Evolutionary conservation across 2,329 filamentous ascomycete genomes (phyloP).

Genomic region (Hypoxylon sp.): DNA sequence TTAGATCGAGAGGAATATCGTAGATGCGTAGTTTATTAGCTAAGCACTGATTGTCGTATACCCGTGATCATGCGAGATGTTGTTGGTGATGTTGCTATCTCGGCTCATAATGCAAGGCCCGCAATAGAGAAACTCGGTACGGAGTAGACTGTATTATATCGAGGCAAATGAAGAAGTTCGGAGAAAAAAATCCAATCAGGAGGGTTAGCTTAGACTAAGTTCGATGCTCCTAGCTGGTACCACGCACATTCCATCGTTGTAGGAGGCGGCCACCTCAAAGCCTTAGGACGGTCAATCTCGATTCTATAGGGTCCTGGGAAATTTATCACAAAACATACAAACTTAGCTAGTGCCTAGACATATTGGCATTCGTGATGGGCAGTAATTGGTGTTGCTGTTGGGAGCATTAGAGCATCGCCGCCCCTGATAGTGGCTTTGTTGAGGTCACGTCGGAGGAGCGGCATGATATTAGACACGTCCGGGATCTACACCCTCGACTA

Average conservation of each 20-base stretch:
- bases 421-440: slow-evolving; percentile 35
- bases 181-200: slow-evolving; percentile 10
- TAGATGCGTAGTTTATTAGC: neutral
- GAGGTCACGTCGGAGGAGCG: slow-evolving; percentile 40
- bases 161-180: neutral
- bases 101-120: too few species aligned
- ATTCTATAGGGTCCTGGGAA: too few species aligned
- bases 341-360: too few species aligned
- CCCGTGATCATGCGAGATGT: too few species aligned
- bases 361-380: slow-evolving; percentile 9
- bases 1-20: neutral
- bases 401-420: slow-evolving; percentile 17
- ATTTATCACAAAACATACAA: too few species aligned
- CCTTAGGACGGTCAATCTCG: neutral
- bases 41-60: neutral
- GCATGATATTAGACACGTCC: slow-evolving; percentile 38
- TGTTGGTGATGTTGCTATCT: too few species aligned
- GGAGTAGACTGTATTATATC: too few species aligned
- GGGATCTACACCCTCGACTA: slow-evolving; percentile 40
- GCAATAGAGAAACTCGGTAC: too few species aligned
- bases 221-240: neutral
- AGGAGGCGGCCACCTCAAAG: neutral
- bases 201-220: neutral
- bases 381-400: neutral
- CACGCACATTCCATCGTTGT: neutral